Evolutionary conservation across 2,329 filamentous ascomycete genomes (phyloP), one percentile per base, ranked within the genome.

Genomic region (Alternaria brassicicola): DNA sequence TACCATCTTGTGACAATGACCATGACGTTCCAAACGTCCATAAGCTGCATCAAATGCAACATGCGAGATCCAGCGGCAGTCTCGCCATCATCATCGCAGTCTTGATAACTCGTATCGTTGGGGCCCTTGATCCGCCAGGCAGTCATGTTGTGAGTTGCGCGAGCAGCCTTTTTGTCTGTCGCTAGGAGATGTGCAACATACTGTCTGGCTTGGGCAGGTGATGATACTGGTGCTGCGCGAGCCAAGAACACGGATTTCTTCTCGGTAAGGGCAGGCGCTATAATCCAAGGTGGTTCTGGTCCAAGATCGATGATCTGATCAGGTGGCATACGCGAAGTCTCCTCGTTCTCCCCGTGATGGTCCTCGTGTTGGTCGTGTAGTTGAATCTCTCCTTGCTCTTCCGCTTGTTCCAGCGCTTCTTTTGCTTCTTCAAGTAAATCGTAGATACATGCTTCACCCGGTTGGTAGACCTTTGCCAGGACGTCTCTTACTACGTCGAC

Each of bases 1-100:
- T 96, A 99, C 95, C 95, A 99, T 62, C 95, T 82, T 36, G 91
- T 93, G 26, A 99, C 94, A 3, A 99, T 89, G 0, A 99, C 92
- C 81, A 98, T 89, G 15, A 90, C 89, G 76, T 96, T 87, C 93
- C 93, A 97, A 10, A 96, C 83, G 71, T 93, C 91, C 91, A 97
- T 97, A 61, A 97, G 79, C 80, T 97, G 93, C 88, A 99, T 89
- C 28, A 99, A 81, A 79, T 96, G 92, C 59, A 98, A 78, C 71
- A 99, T 78, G 39, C 95, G 84, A 0, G 90, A 88, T 0, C 95
- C 95, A 0, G 95, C 95, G 6, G 95, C 95, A 25, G 91, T 91
- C 83, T 99, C 95, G 2, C 95, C 95, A 75, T 99, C 95, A 70
- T 99, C 95, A 70, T 99, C 91, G 73, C 89, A 97, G 78, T 99